Conservation (phyloP, 495 filamentous ascomycete genomes). For the Penicillium canescens region DNA sequence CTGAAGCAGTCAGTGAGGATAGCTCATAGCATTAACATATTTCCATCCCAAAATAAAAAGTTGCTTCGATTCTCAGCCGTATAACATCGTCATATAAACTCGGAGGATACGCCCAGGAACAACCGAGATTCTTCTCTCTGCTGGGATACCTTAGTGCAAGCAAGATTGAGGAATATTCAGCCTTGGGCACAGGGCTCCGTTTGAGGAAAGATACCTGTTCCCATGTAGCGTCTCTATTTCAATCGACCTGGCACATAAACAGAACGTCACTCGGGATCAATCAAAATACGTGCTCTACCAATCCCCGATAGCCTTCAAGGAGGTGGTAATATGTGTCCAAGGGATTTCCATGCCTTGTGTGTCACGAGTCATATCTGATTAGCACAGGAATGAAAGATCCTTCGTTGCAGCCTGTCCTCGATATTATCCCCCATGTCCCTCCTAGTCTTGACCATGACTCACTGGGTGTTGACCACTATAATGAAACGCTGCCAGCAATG, state of each 20-base stretch:
- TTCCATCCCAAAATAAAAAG: not conserved
- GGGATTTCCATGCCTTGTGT: not conserved
- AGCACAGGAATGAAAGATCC: not conserved
- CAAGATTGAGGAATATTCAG: not conserved
- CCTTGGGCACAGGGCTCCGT: not conserved
- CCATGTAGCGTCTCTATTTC: not conserved
- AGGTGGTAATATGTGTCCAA: not conserved
- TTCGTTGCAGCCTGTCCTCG: not conserved
- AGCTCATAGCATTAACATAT: not conserved
- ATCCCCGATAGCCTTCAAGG: not conserved
- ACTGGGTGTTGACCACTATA: too few relatives aligned
- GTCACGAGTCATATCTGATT: not conserved
- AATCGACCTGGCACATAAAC: not conserved
- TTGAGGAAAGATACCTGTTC: not conserved
- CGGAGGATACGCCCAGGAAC: too few relatives aligned
- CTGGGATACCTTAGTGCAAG: too few relatives aligned
- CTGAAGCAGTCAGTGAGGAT: slow-evolving; percentile 9
- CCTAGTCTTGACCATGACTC: too few relatives aligned
- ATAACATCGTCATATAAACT: too few relatives aligned
- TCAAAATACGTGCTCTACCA: not conserved
- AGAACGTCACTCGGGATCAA: too few relatives aligned
- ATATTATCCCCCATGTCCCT: too few relatives aligned
- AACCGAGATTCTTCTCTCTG: too few relatives aligned
- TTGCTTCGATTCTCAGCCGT: not conserved
- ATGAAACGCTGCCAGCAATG: too few relatives aligned